Base-by-base conservation (phyloP, 768 basidiomycete species). In the Peribolospora kevripleyi region DNA sequence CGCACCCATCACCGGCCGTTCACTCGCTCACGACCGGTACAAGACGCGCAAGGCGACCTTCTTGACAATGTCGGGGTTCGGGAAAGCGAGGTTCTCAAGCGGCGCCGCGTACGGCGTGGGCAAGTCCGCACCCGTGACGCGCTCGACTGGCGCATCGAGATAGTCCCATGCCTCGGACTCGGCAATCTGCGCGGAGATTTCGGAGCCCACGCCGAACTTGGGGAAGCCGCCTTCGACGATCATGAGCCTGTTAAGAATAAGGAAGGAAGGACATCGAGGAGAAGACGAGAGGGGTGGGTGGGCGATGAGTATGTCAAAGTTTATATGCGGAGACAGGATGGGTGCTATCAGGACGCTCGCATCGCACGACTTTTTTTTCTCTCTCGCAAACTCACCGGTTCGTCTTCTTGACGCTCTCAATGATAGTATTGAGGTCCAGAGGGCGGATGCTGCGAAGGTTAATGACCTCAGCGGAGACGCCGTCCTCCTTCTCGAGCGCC, bases 181-280 rank as follows among this genome's bases (percentile, higher is more conserved):
- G 54, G 91, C 75, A 62, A 97, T 86, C 69, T 97, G 90, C 10
- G 93, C 93, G 61, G 84, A 85, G 64, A 98, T 91, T 70, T 98
- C 93, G 62, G 87, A 90, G 60, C 93, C 93, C 54, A 98, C 91
- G 72, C 93, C 87, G 68, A 95, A 97, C 51, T 77, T 80, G 45
- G 93, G 93, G 86, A 93, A 98, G 45, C 93, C 93, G 69, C 91
- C 91, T 70, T 98, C 93, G 52, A 87, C 90, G 55, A 83, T 84
- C 54, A 98, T 74, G 59, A 98, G 76, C 55, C 85, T 88, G 59
- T 38, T 57, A 4, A 50, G 46, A 36, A 45, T 9, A 13, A 38
- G n/a, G 42, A 37, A 7, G 3, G 5, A 45, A 25, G 13, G 6
- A 8, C 9, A 39, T 13, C 38, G 13, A 13, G 2, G 10, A 6